phyloP scores from a whole-genome alignment of 305 asterid species.

The Stenogyne calaminthoides region DNA sequence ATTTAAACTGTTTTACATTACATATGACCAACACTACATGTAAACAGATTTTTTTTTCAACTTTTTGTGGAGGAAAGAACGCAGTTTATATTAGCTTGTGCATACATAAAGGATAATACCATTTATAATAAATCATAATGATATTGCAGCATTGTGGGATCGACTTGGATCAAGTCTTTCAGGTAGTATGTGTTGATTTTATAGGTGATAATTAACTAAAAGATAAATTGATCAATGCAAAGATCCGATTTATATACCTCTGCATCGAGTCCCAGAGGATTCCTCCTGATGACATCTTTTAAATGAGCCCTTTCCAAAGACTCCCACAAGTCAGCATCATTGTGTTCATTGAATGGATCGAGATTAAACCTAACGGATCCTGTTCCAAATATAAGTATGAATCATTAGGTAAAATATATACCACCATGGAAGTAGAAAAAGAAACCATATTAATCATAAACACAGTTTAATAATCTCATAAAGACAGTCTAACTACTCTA shows the following conservation, averaged over 20 bases:
- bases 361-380: constrained; percentile 96
- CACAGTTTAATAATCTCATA: not conserved
- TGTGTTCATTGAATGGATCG: constrained; percentile 94
- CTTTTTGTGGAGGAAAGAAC: not conserved
- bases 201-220: not conserved
- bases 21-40: not conserved
- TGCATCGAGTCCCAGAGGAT: constrained; percentile 76
- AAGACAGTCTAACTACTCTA: not conserved
- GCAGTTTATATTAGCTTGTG: not conserved
- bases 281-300: constrained; percentile 88
- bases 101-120: not conserved
- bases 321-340: constrained; percentile 97
- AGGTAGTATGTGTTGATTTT: not conserved
- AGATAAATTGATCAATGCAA: constrained; percentile 15
- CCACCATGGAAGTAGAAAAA: constrained; percentile 1
- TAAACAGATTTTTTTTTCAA: not conserved
- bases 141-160: not conserved
- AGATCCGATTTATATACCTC: constrained; percentile 57
- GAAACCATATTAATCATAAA: not conserved
- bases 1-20: too few relatives aligned
- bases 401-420: constrained; percentile 8
- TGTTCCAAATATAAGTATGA: constrained; percentile 34
- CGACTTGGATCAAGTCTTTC: not conserved
- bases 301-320: constrained; percentile 93
- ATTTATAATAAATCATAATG: not conserved